phyloP scores from a whole-genome alignment of 176 grass and related monocot species.

The Dactylis glomerata region DNA sequence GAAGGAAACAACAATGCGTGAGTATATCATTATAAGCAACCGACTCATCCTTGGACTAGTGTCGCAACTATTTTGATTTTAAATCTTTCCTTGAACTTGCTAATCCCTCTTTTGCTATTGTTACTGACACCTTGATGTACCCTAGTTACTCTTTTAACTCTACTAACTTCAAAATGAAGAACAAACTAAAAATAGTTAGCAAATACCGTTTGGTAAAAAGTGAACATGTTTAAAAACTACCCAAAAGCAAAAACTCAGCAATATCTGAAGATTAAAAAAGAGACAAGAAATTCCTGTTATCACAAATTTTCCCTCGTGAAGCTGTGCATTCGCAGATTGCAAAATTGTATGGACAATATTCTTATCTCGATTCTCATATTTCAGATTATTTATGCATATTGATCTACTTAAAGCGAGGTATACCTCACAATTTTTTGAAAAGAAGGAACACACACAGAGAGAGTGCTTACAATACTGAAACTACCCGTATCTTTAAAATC shows the following conservation, averaged over 20 bases:
- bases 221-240: not conserved
- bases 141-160: not conserved
- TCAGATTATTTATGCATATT: not conserved
- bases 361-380: no score
- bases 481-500: no score
- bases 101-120: not conserved
- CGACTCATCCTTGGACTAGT: not conserved
- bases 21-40: not conserved
- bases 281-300: not conserved
- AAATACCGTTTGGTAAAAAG: not conserved
- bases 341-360: not conserved
- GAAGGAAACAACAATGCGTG: not conserved
- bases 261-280: not conserved
- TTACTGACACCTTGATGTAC: not conserved
- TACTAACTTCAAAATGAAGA: no score
- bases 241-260: not conserved
- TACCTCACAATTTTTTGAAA: not conserved
- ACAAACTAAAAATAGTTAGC: not conserved
- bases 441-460: not conserved
- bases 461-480: no score
- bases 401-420: not conserved
- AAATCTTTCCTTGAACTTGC: not conserved
- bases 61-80: not conserved
- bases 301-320: not conserved
- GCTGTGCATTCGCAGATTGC: not conserved